Conservation (phyloP, 202 grass and related monocot species). For the Setaria italica region DNA sequence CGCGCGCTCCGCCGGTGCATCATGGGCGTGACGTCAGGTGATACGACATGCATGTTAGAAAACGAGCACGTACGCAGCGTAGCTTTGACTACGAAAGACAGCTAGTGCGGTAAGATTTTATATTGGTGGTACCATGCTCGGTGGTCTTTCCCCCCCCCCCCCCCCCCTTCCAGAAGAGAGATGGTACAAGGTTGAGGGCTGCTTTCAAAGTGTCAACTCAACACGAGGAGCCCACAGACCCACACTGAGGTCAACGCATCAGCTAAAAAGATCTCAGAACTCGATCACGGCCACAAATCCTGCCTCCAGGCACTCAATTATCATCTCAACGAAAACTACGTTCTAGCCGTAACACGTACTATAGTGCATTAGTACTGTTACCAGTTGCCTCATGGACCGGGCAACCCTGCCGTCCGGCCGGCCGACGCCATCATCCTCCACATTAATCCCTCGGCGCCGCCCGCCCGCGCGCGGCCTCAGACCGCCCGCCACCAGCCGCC, state of each 20-base stretch:
- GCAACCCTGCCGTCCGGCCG: slow-evolving; percentile 28
- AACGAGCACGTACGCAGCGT: background rate
- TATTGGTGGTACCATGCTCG: background rate
- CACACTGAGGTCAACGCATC: background rate
- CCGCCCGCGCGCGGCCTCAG: slow-evolving; percentile 39
- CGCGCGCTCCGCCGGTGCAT: background rate
- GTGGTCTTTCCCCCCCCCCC: no score
- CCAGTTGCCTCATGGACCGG: slow-evolving; percentile 5
- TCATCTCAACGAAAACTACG: background rate
- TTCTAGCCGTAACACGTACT: background rate
- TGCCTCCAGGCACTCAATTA: background rate
- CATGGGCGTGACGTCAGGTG: background rate
- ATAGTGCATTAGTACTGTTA: no score
- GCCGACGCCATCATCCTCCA: background rate
- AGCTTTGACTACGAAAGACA: background rate
- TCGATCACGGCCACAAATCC: background rate
- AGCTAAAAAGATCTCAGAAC: background rate
- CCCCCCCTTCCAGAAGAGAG: background rate
- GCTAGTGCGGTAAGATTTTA: background rate
- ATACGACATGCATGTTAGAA: background rate
- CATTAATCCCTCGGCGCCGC: slow-evolving; percentile 57
- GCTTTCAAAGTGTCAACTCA: background rate
- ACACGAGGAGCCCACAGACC: background rate
- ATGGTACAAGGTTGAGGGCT: background rate
- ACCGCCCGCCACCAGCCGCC: background rate